A percentile compares a stretch with the other conserved stretches of the same genome.
phyloP scores from a whole-genome alignment of 31 red algal genomes.

The Porphyra umbilicalis region DNA sequence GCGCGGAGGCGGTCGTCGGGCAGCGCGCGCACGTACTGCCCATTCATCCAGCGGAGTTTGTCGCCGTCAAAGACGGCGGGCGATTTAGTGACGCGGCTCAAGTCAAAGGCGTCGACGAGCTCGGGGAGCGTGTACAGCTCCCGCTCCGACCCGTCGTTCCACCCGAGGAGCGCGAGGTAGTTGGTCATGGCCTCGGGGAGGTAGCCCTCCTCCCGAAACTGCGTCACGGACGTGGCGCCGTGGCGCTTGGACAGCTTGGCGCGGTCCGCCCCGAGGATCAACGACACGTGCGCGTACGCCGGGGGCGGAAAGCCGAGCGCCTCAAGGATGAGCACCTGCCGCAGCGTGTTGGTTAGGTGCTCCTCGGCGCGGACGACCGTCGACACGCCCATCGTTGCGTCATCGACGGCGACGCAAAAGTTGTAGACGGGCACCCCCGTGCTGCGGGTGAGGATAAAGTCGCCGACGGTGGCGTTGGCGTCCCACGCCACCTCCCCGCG shows the following conservation, averaged over 20 bases:
- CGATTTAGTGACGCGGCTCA: constrained; percentile 78
- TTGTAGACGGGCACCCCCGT: constrained; percentile 94
- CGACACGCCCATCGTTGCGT: constrained; percentile 90
- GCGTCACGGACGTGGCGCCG: constrained; percentile 79
- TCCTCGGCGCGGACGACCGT: constrained; percentile 97
- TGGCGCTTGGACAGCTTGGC: constrained; percentile 91
- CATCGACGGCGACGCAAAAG: constrained; percentile 97
- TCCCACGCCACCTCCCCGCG: constrained; percentile 91
- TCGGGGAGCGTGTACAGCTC: constrained; percentile 91
- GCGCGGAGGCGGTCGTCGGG: constrained; percentile 37
- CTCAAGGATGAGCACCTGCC: constrained; percentile 82
- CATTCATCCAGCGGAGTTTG: constrained; percentile 95
- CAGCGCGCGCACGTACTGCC: constrained; percentile 74
- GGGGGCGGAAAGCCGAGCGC: constrained; percentile 72
- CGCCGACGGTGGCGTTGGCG: constrained; percentile 83
- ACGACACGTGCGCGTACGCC: constrained; percentile 79
- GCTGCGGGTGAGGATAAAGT: constrained; percentile 80
- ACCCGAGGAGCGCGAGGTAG: constrained; percentile 86
- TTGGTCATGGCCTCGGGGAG: constrained; percentile 94
- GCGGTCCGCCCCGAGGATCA: constrained; percentile 88
- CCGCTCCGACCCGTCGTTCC: constrained; percentile 92
- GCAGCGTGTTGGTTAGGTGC: constrained; percentile 88
- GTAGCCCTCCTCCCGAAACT: constrained; percentile 82
- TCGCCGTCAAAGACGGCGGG: constrained; percentile 92
- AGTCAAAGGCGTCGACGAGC: constrained; percentile 75